Evolutionary conservation across 163 green algal species (phyloP), one percentile per base, ranked within the genome.

Genomic region (Chlorella variabilis): DNA sequence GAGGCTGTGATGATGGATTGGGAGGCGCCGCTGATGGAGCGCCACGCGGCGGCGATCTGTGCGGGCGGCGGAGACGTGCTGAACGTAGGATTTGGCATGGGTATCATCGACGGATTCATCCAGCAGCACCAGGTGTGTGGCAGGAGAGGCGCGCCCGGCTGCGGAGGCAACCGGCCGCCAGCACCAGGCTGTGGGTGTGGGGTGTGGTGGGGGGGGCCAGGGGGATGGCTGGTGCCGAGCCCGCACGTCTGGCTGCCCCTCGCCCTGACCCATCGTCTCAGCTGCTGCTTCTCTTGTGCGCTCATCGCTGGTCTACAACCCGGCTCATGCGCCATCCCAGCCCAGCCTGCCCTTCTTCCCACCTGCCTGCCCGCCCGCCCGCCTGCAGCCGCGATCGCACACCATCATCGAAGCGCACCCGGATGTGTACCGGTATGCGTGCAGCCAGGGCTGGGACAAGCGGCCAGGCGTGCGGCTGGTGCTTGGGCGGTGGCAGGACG

Each of bases 1-100:
- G 93, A 97, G 61, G 96, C 90, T 0, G 96, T 99, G 31, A 99
- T 99, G 96, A 99, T 99, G 96, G 87, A 88, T 0, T 99, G 96
- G 96, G 96, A 98, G 87, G 71, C 59, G 23, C 88, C 91, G 25
- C 84, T 97, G 27, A 97, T 96, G 93, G 54, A 91, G 74, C 78
- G 85, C 3, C 92, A 96, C 77, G 92, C 92, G 5, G 63, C 85
- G 42, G 81, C 93, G 29, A 92, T 97, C n/a, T 96, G 93, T 54
- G 62, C 62, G 6, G 49, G 63, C 2, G 71, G 42, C 27, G 93
- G 93, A 0, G 90, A 97, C 71, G 91, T 98, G 56, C 84, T 99
- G 27, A 99, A 99, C 79, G 91, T 99, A 18, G 96, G 96, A 17
- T 99, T 99, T 89, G 96, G 96, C 3, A 88, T 99, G 75, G 96